phyloP scores from a whole-genome alignment of 495 filamentous ascomycete genomes.

The Acidiella bohemica region DNA sequence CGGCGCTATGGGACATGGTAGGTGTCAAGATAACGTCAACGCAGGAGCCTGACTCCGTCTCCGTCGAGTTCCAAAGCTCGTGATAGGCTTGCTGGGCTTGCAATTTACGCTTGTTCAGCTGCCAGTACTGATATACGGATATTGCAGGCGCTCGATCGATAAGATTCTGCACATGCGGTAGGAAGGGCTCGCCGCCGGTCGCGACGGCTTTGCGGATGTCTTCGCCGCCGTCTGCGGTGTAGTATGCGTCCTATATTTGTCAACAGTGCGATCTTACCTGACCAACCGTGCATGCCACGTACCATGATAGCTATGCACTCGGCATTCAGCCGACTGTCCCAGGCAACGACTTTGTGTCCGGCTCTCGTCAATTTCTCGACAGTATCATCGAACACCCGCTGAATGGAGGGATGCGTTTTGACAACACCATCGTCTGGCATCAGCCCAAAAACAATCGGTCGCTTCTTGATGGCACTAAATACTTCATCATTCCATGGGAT shows the following conservation, averaged over 20 bases:
- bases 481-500: slow-evolving; percentile 32
- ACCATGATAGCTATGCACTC: slow-evolving; percentile 37
- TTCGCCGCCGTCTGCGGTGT: slow-evolving; percentile 42
- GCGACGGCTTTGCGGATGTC: slow-evolving; percentile 39
- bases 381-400: slow-evolving; percentile 31
- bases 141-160: slow-evolving; percentile 32
- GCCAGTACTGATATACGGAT: slow-evolving; percentile 43
- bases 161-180: slow-evolving; percentile 35
- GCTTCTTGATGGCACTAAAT: background rate
- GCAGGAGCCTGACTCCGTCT: slow-evolving; percentile 18
- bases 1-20: slow-evolving; percentile 26
- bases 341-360: slow-evolving; percentile 38
- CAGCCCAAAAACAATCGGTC: slow-evolving; percentile 1
- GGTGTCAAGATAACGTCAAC: slow-evolving; percentile 27
- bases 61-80: slow-evolving; percentile 38
- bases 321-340: slow-evolving; percentile 33
- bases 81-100: slow-evolving; percentile 42
- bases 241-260: slow-evolving; percentile 27
- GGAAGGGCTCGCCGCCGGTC: slow-evolving; percentile 39
- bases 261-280: slow-evolving; percentile 19
- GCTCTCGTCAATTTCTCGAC: slow-evolving; percentile 26
- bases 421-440: slow-evolving; percentile 5
- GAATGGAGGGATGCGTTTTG: slow-evolving; percentile 4
- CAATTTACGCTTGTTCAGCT: slow-evolving; percentile 40
- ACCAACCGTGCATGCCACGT: background rate